Conservation (phyloP, 1,284 basidiomycete genomes). For the Laetiporus sulphureus region DNA sequence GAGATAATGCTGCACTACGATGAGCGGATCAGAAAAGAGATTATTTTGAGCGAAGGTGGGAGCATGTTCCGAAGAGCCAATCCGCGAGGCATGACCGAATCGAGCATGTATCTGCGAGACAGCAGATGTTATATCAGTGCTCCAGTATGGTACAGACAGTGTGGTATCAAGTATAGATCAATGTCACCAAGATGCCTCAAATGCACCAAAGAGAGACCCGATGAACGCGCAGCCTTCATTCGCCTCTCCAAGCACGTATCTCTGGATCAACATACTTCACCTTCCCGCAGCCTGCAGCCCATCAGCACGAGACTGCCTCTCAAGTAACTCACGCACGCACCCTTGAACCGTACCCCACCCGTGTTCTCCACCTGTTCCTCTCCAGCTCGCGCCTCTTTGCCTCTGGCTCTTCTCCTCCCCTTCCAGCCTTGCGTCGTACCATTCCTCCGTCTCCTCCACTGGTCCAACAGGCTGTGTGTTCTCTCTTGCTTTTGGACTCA, state of each 20-base stretch:
- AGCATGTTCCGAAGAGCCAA: too few species aligned
- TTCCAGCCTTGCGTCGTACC: slow-evolving; percentile 69
- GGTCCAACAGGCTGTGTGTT: slow-evolving; percentile 35
- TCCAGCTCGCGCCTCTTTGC: slow-evolving; percentile 39
- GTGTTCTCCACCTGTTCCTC: slow-evolving; percentile 27
- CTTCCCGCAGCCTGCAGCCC: neutral
- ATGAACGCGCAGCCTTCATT: neutral
- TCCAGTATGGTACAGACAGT: too few species aligned
- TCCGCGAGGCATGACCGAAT: too few species aligned
- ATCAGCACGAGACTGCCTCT: neutral
- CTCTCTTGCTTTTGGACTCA: slow-evolving; percentile 15
- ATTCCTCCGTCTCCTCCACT: slow-evolving; percentile 50
- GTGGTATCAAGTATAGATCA: too few species aligned
- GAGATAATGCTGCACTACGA: too few species aligned
- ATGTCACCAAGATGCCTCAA: too few species aligned
- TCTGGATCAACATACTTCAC: neutral
- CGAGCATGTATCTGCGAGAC: too few species aligned
- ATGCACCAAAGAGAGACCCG: neutral
- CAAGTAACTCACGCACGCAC: slow-evolving; percentile 22
- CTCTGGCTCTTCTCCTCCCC: slow-evolving; percentile 42
- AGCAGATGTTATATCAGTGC: too few species aligned
- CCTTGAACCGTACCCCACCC: slow-evolving; percentile 58
- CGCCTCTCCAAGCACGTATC: neutral
- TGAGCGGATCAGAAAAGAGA: too few species aligned
- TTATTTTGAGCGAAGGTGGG: too few species aligned